Conservation (phyloP, 169 alveolate species). For the Plasmodium cynomolgi region DNA sequence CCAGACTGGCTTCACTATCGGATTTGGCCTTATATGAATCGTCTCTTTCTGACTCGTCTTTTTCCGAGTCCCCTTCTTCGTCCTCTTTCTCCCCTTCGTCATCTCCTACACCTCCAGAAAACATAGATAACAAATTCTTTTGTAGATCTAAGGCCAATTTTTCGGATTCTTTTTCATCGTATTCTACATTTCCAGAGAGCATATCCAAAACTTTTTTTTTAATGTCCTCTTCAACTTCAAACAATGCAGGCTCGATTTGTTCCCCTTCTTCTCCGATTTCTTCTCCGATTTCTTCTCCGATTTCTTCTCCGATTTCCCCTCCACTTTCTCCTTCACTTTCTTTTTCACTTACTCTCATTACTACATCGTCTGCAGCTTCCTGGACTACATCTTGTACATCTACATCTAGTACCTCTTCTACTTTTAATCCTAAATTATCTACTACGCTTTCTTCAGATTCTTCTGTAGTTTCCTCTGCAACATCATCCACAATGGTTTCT, state of each 20-base stretch:
- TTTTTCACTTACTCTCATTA: not conserved
- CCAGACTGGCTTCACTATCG: not conserved
- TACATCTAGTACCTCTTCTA: not conserved
- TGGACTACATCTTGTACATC: not conserved
- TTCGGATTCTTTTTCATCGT: too few relatives aligned
- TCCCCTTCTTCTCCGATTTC: not conserved
- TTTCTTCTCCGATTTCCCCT: not conserved
- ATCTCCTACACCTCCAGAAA: too few relatives aligned
- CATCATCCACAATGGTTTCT: not conserved
- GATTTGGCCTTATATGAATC: too few relatives aligned
- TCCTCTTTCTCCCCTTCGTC: not conserved
- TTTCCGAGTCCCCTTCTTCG: not conserved
- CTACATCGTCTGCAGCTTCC: not conserved
- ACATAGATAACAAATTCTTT: too few relatives aligned
- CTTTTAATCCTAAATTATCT: not conserved
- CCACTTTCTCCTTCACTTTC: not conserved
- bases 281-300: not conserved
- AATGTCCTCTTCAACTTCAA: not conserved
- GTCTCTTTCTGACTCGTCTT: too few relatives aligned
- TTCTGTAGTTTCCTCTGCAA: not conserved
- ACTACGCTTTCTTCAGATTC: not conserved
- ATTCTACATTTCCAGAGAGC: not conserved
- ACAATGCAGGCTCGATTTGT: not conserved
- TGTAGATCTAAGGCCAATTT: too few relatives aligned
- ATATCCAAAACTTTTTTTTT: not conserved